Conservation (phyloP, 345 rosid species). For the Hibiscus mutabilis region DNA sequence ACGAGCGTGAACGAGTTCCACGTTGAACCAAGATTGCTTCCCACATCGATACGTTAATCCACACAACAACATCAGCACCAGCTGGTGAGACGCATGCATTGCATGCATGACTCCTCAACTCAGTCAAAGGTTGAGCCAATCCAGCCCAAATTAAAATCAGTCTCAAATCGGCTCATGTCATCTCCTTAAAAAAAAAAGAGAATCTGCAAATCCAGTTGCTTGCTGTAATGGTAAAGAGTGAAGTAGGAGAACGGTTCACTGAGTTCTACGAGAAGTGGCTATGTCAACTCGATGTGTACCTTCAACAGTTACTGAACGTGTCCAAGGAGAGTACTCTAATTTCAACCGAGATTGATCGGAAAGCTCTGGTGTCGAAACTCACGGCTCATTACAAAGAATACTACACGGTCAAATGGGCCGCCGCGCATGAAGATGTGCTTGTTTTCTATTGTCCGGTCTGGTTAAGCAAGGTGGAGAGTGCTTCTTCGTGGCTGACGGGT, state of each 20-base stretch:
- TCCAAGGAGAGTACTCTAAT: not conserved
- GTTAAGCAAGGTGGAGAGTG: conserved; percentile 53
- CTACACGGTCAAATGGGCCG: conserved; percentile 69
- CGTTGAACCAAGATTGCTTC: conserved; percentile 17
- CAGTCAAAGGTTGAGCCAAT: conserved; percentile 11
- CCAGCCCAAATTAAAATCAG: not conserved
- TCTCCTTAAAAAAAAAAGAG: not conserved
- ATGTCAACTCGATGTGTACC: conserved; percentile 41
- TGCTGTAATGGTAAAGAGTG: too few species aligned
- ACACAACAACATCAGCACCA: conserved; percentile 21
- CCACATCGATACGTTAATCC: conserved; percentile 19
- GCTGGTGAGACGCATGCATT: conserved; percentile 30
- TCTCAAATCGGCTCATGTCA: not conserved
- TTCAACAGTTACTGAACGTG: conserved; percentile 26
- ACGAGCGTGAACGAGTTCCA: conserved; percentile 18
- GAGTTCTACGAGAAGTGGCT: conserved; percentile 60
- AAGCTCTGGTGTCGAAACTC: conserved; percentile 44
- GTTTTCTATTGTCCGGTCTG: conserved; percentile 57
- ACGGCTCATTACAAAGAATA: conserved; percentile 72
- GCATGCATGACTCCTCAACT: conserved; percentile 24
- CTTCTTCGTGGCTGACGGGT: conserved; percentile 71
- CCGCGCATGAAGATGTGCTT: conserved; percentile 56
- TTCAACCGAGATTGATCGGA: conserved; percentile 17
- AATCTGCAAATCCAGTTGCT: too few species aligned
- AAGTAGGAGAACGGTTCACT: conserved; percentile 37